Evolutionary conservation across 2,329 filamentous ascomycete genomes (phyloP).

Genomic region (Biscogniauxia sp.): DNA sequence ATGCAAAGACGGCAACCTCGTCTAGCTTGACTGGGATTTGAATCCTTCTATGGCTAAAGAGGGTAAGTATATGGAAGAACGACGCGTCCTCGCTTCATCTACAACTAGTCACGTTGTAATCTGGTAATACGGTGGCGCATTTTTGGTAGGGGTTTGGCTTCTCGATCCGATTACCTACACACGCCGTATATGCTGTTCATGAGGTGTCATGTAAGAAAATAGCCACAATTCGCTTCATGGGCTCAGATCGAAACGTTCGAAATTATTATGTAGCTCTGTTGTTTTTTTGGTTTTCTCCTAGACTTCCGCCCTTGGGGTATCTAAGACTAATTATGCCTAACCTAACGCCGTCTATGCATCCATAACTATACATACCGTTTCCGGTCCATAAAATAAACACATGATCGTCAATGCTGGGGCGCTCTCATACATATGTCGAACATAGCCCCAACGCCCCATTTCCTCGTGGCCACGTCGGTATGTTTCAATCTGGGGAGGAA

Average conservation of each 20-base stretch:
- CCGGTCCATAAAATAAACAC: not conserved
- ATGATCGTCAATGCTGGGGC: not conserved
- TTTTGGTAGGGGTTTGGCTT: not conserved
- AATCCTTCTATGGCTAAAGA: not conserved
- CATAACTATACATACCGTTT: not conserved
- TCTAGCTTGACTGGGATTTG: not conserved
- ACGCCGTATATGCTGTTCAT: not conserved
- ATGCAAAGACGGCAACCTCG: not conserved
- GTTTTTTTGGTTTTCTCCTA: not conserved
- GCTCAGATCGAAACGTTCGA: not conserved
- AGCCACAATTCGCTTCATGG: not conserved
- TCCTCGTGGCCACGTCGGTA: not conserved
- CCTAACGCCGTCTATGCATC: not conserved
- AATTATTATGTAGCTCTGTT: not conserved
- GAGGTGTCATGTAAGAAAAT: not conserved
- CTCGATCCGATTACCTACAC: not conserved
- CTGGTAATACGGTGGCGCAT: not conserved
- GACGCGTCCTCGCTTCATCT: not conserved
- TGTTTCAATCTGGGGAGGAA: not conserved
- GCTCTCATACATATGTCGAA: not conserved
- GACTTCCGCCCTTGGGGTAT: not conserved
- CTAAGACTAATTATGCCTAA: not conserved
- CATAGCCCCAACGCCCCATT: not conserved
- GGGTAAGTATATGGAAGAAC: not conserved
- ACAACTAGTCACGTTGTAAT: not conserved